Base-by-base conservation (phyloP, 2,329 filamentous ascomycete species). In the Aaosphaeria arxii region DNA sequence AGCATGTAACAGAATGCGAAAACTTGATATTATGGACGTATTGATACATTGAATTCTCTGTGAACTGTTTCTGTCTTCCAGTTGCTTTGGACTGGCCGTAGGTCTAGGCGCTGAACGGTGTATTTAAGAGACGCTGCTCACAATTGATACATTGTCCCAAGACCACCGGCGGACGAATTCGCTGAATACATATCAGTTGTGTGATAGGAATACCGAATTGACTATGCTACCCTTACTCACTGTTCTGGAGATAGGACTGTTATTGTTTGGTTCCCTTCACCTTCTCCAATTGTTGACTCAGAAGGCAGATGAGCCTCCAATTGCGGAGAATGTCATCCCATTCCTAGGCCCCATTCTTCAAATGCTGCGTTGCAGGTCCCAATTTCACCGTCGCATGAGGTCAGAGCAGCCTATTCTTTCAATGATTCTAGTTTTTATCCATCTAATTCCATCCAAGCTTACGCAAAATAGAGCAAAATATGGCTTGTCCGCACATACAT, bases 401-500 rank as follows among this genome's bases (percentile, higher is more conserved):
- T 44, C 24, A 44, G 7, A 6, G 33, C 7, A 42, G 41, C 43
- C n/a, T n/a, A n/a, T 46, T 11, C 11, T 40, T 4, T 4, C 9
- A 4, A n/a, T 6, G 29, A 31, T 43, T n/a, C n/a, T n/a, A n/a
- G n/a, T n/a, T n/a, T n/a, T n/a, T n/a, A n/a, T n/a, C n/a, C n/a
- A n/a, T n/a, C 39, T 39, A 7, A 13, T 13, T 11, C 9, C 2
- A 5, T 13, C n/a, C 17, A 13, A 24, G 38, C 44, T 46, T 31
- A 46, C 38, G 5, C 44, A 40, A 30, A 41, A 17, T 30, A 50
- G 48, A n/a, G 43, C 47, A 13, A 44, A 44, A 41, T 47, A 51
- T 17, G 30, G 46, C 13, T 30, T 53, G 2, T 69, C 71, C 0
- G 69, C 73, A 40, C 71, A 70, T 47, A 74, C 69, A 6, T 50